Conservation (phyloP, 2,329 filamentous ascomycete species). For the Trichoderma sp. region DNA sequence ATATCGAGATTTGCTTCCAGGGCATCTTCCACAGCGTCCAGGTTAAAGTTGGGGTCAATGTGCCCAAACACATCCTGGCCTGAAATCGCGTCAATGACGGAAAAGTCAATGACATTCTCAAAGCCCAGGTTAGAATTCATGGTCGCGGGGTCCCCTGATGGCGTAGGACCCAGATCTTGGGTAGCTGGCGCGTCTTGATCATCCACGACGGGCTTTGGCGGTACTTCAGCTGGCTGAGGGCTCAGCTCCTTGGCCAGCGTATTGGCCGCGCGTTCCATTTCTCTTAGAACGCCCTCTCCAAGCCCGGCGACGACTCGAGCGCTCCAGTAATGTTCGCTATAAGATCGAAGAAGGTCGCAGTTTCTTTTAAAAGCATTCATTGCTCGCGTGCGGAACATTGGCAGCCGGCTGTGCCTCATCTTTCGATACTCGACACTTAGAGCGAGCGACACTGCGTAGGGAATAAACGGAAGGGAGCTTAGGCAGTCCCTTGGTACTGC, state of each 20-base stretch:
- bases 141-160: slow-evolving; percentile 26
- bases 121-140: slow-evolving; percentile 30
- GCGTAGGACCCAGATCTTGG: slow-evolving; percentile 22
- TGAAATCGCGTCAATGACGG: slow-evolving; percentile 41
- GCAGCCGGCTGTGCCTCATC: slow-evolving; percentile 58
- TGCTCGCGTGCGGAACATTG: slow-evolving; percentile 57
- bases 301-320: slow-evolving; percentile 53
- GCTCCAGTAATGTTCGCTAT: slow-evolving; percentile 58
- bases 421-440: slow-evolving; percentile 62
- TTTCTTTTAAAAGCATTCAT: slow-evolving; percentile 54
- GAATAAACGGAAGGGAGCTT: slow-evolving; percentile 56
- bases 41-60: slow-evolving; percentile 53
- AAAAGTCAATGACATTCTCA: slow-evolving; percentile 41
- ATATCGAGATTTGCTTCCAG: slow-evolving; percentile 55
- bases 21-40: slow-evolving; percentile 53
- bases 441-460: slow-evolving; percentile 59
- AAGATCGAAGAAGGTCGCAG: slow-evolving; percentile 50
- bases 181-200: slow-evolving; percentile 6
- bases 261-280: slow-evolving; percentile 54
- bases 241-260: slow-evolving; percentile 40
- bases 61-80: slow-evolving; percentile 55
- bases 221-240: slow-evolving; percentile 25
- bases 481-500: slow-evolving; percentile 52
- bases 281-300: slow-evolving; percentile 52
- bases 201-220: slow-evolving; percentile 22